Percentiles rank a stretch among this genome's conserved stretches.
Conservation (phyloP, 257 asterid genomes). For the Nemophila menziesii region DNA sequence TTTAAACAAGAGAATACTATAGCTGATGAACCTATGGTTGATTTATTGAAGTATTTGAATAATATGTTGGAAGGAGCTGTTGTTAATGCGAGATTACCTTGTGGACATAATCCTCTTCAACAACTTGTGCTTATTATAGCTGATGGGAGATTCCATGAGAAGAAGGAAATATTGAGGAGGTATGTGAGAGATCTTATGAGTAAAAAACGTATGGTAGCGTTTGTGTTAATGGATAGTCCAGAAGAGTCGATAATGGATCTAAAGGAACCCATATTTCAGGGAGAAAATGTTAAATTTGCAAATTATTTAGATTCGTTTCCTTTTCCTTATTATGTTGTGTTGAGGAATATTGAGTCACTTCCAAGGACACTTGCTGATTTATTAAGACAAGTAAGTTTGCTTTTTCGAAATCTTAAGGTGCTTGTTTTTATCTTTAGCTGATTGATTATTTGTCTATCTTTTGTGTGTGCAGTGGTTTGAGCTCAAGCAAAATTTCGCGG, state of each 20-base stretch:
- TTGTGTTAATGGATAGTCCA: slow-evolving; percentile 66
- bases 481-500: too few species aligned
- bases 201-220: slow-evolving; percentile 78
- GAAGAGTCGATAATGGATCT: slow-evolving; percentile 56
- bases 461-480: too few species aligned
- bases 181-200: slow-evolving; percentile 67
- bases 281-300: too few species aligned
- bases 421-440: too few species aligned
- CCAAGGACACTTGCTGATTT: too few species aligned
- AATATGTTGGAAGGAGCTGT: slow-evolving; percentile 55
- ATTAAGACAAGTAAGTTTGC: too few species aligned
- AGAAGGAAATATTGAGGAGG: slow-evolving; percentile 66
- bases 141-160: slow-evolving; percentile 82
- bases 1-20: slow-evolving; percentile 85
- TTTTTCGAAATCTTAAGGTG: too few species aligned
- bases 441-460: too few species aligned
- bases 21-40: slow-evolving; percentile 69
- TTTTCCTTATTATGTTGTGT: too few species aligned
- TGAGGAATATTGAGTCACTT: too few species aligned
- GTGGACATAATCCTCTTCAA: slow-evolving; percentile 85
- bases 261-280: too few species aligned
- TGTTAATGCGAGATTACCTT: slow-evolving; percentile 58
- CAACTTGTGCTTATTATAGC: slow-evolving; percentile 91
- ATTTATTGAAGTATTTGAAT: slow-evolving; percentile 64
- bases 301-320: too few species aligned